Evolutionary conservation across 805 yeast genomes (phyloP).

Genomic region (Myxozyma mucilagina): DNA sequence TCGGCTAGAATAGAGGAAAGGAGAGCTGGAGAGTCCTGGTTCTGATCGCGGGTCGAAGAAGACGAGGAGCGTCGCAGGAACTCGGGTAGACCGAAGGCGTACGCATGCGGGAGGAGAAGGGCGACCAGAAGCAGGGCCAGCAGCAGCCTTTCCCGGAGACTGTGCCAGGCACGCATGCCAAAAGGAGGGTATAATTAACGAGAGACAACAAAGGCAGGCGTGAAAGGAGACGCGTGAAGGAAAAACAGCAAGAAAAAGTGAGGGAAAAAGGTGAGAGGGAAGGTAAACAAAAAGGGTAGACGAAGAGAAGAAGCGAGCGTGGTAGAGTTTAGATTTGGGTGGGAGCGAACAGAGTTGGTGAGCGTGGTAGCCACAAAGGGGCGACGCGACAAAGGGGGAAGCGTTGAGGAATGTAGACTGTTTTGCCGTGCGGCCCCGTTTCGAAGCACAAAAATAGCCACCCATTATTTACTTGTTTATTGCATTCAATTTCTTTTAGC

Average conservation of each 20-base stretch:
- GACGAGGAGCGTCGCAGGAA: conserved; percentile 2
- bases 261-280: not conserved
- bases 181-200: conserved; percentile 4
- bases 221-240: conserved; percentile 2
- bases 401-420: conserved; percentile 1
- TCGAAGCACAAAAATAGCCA: conserved; percentile 5
- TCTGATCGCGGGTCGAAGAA: not conserved
- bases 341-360: too few relatives aligned
- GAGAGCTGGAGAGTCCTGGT: not conserved
- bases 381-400: conserved; percentile 1
- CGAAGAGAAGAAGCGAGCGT: not conserved
- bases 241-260: too few relatives aligned
- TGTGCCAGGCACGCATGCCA: conserved; percentile 8
- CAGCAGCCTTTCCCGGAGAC: conserved; percentile 12
- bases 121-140: conserved; percentile 4
- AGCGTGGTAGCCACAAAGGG: not conserved
- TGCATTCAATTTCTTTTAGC: not conserved
- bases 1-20: conserved; percentile 3
- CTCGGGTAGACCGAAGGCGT: conserved; percentile 4
- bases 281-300: not conserved
- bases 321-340: not conserved
- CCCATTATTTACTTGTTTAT: not conserved
- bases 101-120: not conserved
- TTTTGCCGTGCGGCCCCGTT: conserved; percentile 3
- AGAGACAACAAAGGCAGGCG: not conserved